Evolutionary conservation across 1,284 basidiomycete species (phyloP), one percentile per base, ranked within the genome.

Genomic region (Boletus austroedulis): DNA sequence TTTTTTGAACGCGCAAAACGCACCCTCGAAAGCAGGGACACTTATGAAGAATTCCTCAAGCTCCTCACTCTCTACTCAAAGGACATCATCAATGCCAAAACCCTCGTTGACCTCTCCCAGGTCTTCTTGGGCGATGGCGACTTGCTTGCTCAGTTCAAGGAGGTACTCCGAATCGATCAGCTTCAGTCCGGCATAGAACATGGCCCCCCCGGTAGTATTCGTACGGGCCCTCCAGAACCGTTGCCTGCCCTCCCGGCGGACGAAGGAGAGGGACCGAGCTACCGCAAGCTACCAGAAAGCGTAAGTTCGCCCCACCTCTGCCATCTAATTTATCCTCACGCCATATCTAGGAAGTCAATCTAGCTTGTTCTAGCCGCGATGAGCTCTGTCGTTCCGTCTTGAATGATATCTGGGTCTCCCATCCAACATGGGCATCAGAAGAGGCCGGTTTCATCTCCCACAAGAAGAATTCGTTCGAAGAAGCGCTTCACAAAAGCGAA

Each of bases 381-480:
- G 87, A 94, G 63, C 89, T 98, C 64, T 97, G 94, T 74, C 93
- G 95, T 76, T 95, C 94, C 50, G 95, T 99, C 21, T 84, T 99
- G 56, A 99, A 98, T 71, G 94, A 98, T 69, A 84, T 89, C 64
- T 97, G 94, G 93, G 93, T 98, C 28, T 97, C 95, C 23, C 95
- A 99, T 74, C 96, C 96, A 2, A 96, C 94, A 0, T 98, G 94
- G 94, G 94, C 93, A 21, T 98, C 96, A 60, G 97, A 98, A 68
- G 94, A 97, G 65, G 85, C 92, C 2, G 93, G 92, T 2, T 98
- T 98, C 76, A 85, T 94, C 58, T 85, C 95, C 7, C 94, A 98
- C 76, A 96, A 96, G 81, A 98, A 98, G 80, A 99, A 98, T 73
- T 83, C 87, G 4, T 98, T 93, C 73, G 97, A 99, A 75, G 95